Conservation (phyloP, 2,329 filamentous ascomycete genomes). For the Beauveria brongniartii region DNA sequence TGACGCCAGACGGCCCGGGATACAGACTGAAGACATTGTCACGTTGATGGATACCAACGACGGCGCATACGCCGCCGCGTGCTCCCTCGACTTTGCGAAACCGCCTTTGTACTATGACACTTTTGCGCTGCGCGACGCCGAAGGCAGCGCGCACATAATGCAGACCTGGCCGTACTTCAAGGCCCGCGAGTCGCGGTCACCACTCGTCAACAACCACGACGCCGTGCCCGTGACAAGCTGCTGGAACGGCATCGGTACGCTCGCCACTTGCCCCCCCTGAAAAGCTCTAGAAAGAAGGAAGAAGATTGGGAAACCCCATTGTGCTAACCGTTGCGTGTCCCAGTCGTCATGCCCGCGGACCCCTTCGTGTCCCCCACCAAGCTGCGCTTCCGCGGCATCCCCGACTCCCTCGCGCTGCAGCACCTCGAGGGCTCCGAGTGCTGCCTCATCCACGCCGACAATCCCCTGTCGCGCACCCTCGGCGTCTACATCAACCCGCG, state of each 20-base stretch:
- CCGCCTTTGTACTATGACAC: constrained; percentile 53
- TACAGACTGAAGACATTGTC: constrained; percentile 45
- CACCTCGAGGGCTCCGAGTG: constrained; percentile 74
- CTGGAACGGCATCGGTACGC: constrained; percentile 36
- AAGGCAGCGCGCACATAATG: constrained; percentile 42
- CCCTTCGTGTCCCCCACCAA: constrained; percentile 41
- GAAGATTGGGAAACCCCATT: no score
- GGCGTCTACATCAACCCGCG: constrained; percentile 63
- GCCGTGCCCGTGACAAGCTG: constrained; percentile 38
- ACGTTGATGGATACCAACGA: constrained; percentile 47
- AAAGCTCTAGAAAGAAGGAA: no score
- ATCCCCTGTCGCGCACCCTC: constrained; percentile 41
- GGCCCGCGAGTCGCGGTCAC: constrained; percentile 40
- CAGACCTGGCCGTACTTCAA: constrained; percentile 54
- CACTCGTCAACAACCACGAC: constrained; percentile 39
- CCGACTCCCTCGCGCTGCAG: constrained; percentile 50
- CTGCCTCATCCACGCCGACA: constrained; percentile 69
- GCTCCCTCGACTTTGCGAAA: constrained; percentile 50
- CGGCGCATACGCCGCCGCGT: constrained; percentile 53
- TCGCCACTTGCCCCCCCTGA: no score
- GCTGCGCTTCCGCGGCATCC: constrained; percentile 55
- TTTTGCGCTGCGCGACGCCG: constrained; percentile 49
- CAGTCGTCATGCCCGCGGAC: constrained; percentile 42
- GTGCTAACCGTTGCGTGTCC: no score
- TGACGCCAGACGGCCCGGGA: background rate